Evolutionary conservation across 768 basidiomycete genomes (phyloP).

Genomic region (Collybia nuda): DNA sequence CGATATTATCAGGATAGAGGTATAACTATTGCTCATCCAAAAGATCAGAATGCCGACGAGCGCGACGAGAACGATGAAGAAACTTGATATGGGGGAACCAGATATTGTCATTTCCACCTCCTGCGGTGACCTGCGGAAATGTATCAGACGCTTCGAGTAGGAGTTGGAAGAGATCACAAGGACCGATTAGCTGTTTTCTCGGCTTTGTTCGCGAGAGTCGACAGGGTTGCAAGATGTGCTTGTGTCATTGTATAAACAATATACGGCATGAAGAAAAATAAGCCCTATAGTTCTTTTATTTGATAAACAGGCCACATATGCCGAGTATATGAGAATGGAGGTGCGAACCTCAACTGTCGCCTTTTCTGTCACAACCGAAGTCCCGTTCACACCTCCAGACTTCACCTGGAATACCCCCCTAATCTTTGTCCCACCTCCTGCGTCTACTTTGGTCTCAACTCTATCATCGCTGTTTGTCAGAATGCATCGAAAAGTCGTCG

Average conservation of each 20-base stretch:
- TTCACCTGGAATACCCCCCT: constrained; percentile 14
- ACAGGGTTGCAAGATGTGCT: constrained; percentile 25
- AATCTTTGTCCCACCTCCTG: constrained; percentile 25
- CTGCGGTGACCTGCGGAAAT: no score
- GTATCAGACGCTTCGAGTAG: no score
- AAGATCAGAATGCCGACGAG: neutral
- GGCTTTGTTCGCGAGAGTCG: constrained; percentile 21
- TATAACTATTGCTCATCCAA: neutral
- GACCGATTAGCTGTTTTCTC: constrained; percentile 16
- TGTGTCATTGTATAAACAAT: constrained; percentile 26
- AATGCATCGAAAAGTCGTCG: constrained; percentile 24
- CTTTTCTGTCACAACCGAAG: constrained; percentile 23
- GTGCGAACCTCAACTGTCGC: constrained; percentile 26
- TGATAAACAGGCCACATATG: neutral
- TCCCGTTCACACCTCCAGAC: constrained; percentile 8
- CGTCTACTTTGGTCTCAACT: constrained; percentile 17
- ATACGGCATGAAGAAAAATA: constrained; percentile 34
- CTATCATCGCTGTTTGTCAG: constrained; percentile 22
- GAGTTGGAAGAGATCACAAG: neutral
- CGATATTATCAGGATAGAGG: constrained; percentile 1
- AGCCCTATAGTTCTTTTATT: constrained; percentile 17
- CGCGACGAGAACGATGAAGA: neutral
- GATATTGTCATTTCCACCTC: neutral
- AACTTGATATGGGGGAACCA: neutral
- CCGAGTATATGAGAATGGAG: neutral